Evolutionary conservation across 495 filamentous ascomycete genomes (phyloP), one percentile per base, ranked within the genome.

Genomic region (Umbilicaria muhlenbergii): DNA sequence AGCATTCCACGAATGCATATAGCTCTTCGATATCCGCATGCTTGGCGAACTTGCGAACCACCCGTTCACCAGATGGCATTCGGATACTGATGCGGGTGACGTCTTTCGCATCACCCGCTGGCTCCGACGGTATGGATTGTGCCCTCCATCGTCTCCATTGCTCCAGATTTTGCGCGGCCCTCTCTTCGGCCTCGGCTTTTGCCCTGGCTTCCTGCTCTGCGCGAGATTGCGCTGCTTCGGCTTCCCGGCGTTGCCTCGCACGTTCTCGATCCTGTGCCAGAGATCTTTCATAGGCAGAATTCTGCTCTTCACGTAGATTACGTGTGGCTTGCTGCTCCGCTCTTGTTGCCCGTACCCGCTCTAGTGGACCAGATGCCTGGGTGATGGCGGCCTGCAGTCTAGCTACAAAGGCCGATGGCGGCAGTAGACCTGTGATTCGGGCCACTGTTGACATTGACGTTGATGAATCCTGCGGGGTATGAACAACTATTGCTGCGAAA

Each of bases 1-100:
- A 80, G 60, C 91, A 96, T 54, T 96, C 92, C 2, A 96, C 87
- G 61, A 92, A 94, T 1, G 89, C 92, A 61, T 98, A 96, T 0
- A 98, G 61, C 52, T 94, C 87, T 56, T 98, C 91, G 21, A 96
- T 62, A 1, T 66, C 65, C 1, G 79, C 73, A 2, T 74, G 64
- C 3, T 68, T 63, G 1, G 64, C 51, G 51, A 98, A 96, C 39
- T 67, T 71, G 28, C 89, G 74, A 45, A 89, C 74, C 2, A 94
- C 70, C 1, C 88, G 67, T 39, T 85, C 74, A 1, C 77, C 80
- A 28, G 67, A 68, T 2, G 77, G 75, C 61, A 94, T 71, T 45
- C 87, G 80, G 19, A 98, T 67, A 35, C 81, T 87, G 34, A 96
- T 71, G 7, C 87, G 70, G n/a, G 88, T 81, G 1, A 74, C 68